Percentiles rank a stretch among this genome's conserved stretches.
phyloP scores from a whole-genome alignment of 2,329 filamentous ascomycete species.

The Pseudocercospora fijiensis region DNA sequence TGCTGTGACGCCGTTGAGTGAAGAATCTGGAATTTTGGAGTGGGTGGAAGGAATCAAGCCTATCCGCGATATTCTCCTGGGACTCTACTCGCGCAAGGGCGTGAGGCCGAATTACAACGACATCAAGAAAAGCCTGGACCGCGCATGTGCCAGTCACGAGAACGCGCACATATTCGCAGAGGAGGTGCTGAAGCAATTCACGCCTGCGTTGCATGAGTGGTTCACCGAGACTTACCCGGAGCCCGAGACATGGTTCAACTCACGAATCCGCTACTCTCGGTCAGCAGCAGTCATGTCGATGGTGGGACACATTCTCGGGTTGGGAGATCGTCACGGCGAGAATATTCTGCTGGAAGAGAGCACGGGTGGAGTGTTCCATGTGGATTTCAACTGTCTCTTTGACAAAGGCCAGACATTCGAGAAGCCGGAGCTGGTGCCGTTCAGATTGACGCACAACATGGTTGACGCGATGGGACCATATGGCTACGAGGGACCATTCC shows the following conservation, averaged over 20 bases:
- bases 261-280: slow-evolving; percentile 83
- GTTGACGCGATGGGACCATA: slow-evolving; percentile 94
- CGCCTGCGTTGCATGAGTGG: slow-evolving; percentile 85
- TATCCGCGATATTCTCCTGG: slow-evolving; percentile 83
- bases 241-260: slow-evolving; percentile 86
- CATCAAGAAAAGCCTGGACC: slow-evolving; percentile 60
- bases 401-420: slow-evolving; percentile 96
- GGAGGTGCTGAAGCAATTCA: slow-evolving; percentile 65
- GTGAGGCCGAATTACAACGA: slow-evolving; percentile 66
- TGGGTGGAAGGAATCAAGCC: slow-evolving; percentile 98
- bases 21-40: slow-evolving; percentile 96
- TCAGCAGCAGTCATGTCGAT: slow-evolving; percentile 99
- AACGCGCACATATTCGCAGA: slow-evolving; percentile 73
- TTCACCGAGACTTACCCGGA: slow-evolving; percentile 94
- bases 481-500: slow-evolving; percentile 87
- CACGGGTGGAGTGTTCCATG: slow-evolving; percentile 91
- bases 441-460: slow-evolving; percentile 98
- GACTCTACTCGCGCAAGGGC: slow-evolving; percentile 72
- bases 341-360: slow-evolving; percentile 94
- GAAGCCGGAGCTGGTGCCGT: slow-evolving; percentile 91
- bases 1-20: slow-evolving; percentile 91
- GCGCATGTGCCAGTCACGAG: slow-evolving; percentile 61
- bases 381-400: slow-evolving; percentile 99
- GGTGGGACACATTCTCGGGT: slow-evolving; percentile 87
- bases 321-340: slow-evolving; percentile 94